These are phyloP conservation scores for Aureoboletus auriporus DNA, from an alignment of 768 basidiomycete species.

Conservation along the genomic window DNA sequence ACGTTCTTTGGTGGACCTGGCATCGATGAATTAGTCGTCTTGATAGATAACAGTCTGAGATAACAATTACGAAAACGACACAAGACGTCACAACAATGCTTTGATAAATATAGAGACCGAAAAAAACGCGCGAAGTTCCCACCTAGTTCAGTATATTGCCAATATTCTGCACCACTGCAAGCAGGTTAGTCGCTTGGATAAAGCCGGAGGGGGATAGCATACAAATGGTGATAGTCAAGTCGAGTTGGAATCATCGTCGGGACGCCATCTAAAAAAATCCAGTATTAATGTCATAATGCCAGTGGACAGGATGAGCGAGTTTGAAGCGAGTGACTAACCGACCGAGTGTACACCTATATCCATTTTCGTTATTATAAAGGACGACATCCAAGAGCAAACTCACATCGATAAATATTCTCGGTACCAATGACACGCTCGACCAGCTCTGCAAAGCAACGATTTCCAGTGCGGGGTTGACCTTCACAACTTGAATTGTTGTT, in stretches of 20 bases:
- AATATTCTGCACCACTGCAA: slow-evolving; percentile 38
- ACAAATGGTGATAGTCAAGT: slow-evolving; percentile 48
- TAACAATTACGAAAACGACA: background rate
- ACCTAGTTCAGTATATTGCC: slow-evolving; percentile 46
- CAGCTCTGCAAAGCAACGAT: slow-evolving; percentile 36
- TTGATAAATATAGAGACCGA: background rate
- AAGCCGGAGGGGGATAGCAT: slow-evolving; percentile 4
- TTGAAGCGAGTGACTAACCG: slow-evolving; percentile 24
- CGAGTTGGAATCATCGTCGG: slow-evolving; percentile 45
- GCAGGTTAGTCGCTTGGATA: slow-evolving; percentile 8
- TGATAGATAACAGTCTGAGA: background rate
- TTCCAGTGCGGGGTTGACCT: slow-evolving; percentile 51
- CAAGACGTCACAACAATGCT: background rate
- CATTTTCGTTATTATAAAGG: slow-evolving; percentile 1
- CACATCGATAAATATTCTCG: slow-evolving; percentile 41
- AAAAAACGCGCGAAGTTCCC: background rate
- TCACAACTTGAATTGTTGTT: background rate
- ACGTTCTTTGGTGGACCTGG: slow-evolving; percentile 33
- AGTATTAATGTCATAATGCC: background rate
- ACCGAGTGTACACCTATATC: slow-evolving; percentile 41
- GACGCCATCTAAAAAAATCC: slow-evolving; percentile 40
- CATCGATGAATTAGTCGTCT: slow-evolving; percentile 1
- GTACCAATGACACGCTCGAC: slow-evolving; percentile 37
- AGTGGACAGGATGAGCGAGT: background rate
- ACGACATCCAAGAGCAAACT: background rate